Evolutionary conservation across 2,329 filamentous ascomycete species (phyloP).

Genomic region (Exophiala calicioides): DNA sequence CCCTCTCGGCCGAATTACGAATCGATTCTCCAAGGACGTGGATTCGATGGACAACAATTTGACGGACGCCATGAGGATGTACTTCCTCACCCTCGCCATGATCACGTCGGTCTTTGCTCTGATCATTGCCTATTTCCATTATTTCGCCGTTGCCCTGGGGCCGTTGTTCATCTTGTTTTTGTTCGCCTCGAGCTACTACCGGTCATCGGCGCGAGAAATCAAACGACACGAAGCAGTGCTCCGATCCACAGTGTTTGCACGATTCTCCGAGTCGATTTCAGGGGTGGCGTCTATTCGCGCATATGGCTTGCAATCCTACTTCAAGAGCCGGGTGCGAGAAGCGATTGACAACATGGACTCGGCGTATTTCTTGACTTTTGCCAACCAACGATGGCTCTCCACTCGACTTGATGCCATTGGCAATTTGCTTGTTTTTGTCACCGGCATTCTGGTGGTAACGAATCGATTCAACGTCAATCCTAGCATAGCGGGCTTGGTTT

Average conservation of each 20-base stretch:
- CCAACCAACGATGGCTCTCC: conserved; percentile 92
- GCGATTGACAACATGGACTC: conserved; percentile 89
- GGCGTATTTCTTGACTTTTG: conserved; percentile 92
- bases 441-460: conserved; percentile 87
- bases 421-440: conserved; percentile 80
- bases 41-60: conserved; percentile 95
- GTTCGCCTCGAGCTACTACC: conserved; percentile 82
- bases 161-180: conserved; percentile 76
- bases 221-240: conserved; percentile 92
- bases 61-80: conserved; percentile 88
- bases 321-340: conserved; percentile 67
- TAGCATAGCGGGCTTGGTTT: conserved; percentile 80
- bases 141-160: conserved; percentile 71
- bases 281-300: conserved; percentile 84
- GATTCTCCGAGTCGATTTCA: conserved; percentile 84
- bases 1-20: conserved; percentile 90
- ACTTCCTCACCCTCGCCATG: conserved; percentile 79
- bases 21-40: conserved; percentile 92
- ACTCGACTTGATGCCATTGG: conserved; percentile 82
- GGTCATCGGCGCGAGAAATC: conserved; percentile 86
- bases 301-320: conserved; percentile 78
- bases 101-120: conserved; percentile 82
- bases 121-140: conserved; percentile 94
- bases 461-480: conserved; percentile 83
- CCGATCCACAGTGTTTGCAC: conserved; percentile 83